These are phyloP conservation scores for Trichomonas vaginalis DNA, from an alignment of 208 protist genomes.

Conservation along the genomic window DNA sequence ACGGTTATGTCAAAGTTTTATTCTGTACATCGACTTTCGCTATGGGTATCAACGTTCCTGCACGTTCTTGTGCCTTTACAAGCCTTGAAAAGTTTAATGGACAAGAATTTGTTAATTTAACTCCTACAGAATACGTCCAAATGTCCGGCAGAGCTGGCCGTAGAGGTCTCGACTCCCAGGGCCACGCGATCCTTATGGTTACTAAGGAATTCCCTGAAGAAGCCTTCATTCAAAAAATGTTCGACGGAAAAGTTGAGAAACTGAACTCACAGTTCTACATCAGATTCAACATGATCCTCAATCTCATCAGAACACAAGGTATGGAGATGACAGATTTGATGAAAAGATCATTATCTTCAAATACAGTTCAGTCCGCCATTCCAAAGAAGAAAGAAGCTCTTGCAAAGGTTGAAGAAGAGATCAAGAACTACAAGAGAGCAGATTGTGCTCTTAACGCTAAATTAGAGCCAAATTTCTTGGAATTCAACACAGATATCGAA, in stretches of 20 bases:
- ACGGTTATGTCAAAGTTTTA: slow-evolving; percentile 20
- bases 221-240: neutral
- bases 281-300: slow-evolving; percentile 6
- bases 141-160: slow-evolving; percentile 98
- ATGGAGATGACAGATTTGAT: neutral
- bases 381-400: neutral
- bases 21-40: slow-evolving; percentile 23
- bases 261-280: neutral
- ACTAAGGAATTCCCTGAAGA: neutral
- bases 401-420: neutral
- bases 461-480: neutral
- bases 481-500: neutral
- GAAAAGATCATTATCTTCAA: neutral
- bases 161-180: slow-evolving; percentile 89
- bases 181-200: slow-evolving; percentile 45
- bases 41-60: slow-evolving; percentile 27
- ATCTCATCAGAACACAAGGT: neutral
- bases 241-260: neutral
- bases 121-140: slow-evolving; percentile 46
- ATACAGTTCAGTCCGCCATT: neutral
- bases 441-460: neutral
- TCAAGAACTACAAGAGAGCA: neutral
- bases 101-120: neutral
- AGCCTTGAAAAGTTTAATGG: neutral
- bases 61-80: neutral